Evolutionary conservation across 1,284 basidiomycete species (phyloP).

Genomic region (Rhodotorula sp.): DNA sequence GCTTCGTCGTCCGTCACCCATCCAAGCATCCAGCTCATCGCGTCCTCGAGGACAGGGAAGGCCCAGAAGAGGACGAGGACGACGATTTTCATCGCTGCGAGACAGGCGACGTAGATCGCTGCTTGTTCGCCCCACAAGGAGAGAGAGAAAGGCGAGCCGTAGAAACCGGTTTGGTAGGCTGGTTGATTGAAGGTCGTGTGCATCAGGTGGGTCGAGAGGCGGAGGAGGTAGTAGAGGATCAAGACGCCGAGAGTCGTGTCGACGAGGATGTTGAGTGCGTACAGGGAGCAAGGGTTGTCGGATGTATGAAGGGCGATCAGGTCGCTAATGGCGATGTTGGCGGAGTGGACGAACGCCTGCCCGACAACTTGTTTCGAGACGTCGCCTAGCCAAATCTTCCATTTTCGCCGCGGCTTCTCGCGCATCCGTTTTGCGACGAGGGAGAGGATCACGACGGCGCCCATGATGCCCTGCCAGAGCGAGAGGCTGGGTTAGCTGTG

Average conservation of each 20-base stretch:
- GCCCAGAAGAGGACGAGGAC: conserved; percentile 71
- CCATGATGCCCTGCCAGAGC: conserved; percentile 62
- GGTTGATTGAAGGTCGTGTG: conserved; percentile 62
- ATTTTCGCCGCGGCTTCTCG: conserved; percentile 78
- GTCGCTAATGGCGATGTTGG: conserved; percentile 72
- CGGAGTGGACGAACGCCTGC: conserved; percentile 81
- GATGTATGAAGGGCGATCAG: conserved; percentile 59
- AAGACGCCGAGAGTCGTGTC: conserved; percentile 91
- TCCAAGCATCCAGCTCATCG: conserved; percentile 68
- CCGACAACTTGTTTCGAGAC: conserved; percentile 89
- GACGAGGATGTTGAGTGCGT: conserved; percentile 90
- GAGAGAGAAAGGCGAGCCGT: conserved; percentile 68
- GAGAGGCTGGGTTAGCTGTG: not conserved
- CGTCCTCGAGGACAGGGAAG: conserved; percentile 33
- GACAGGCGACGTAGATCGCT: conserved; percentile 74
- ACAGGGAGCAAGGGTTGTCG: conserved; percentile 73
- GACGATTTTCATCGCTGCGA: conserved; percentile 85
- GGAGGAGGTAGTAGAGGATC: conserved; percentile 77
- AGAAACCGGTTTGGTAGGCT: conserved; percentile 81
- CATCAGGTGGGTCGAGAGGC: conserved; percentile 65
- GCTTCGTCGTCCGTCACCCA: conserved; percentile 65
- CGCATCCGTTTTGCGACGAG: conserved; percentile 84
- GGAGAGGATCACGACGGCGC: conserved; percentile 77
- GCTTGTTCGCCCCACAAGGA: conserved; percentile 59
- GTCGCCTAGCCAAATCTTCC: conserved; percentile 91